These are phyloP conservation scores for Ceratocystis cubensis DNA, from an alignment of 2,329 filamentous ascomycete species.

Conservation along the genomic window DNA sequence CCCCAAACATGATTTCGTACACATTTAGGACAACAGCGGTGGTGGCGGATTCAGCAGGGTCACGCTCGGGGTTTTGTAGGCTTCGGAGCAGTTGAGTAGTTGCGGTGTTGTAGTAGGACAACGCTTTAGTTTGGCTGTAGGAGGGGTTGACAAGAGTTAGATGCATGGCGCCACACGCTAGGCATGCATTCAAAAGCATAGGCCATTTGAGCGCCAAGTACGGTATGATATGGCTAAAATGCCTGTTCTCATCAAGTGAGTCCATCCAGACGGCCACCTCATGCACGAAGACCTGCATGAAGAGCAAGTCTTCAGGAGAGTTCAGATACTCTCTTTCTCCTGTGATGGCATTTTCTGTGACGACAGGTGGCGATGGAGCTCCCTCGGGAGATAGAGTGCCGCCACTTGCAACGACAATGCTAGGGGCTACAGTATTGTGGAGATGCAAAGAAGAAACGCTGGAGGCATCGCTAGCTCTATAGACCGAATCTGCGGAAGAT, in stretches of 20 bases:
- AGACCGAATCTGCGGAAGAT: constrained; percentile 4
- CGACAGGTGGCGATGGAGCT: constrained; percentile 32
- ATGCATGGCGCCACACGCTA: constrained; percentile 80
- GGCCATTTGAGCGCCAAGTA: constrained; percentile 70
- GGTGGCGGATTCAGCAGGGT: constrained; percentile 51
- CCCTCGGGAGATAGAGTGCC: constrained; percentile 25
- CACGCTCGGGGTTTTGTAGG: constrained; percentile 68
- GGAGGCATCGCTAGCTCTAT: constrained; percentile 30
- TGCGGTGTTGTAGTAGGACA: constrained; percentile 75
- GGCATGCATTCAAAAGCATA: constrained; percentile 77
- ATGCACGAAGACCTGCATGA: constrained; percentile 85
- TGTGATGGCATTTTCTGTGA: constrained; percentile 27
- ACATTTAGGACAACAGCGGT: constrained; percentile 82
- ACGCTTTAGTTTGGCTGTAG: constrained; percentile 47
- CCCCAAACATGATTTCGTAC: constrained; percentile 84
- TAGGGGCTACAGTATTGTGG: constrained; percentile 25
- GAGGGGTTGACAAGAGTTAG: constrained; percentile 54
- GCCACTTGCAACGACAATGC: constrained; percentile 18
- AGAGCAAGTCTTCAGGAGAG: constrained; percentile 65
- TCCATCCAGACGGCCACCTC: constrained; percentile 94
- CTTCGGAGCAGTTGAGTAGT: constrained; percentile 64
- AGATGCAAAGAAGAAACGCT: constrained; percentile 31
- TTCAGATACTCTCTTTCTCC: constrained; percentile 51
- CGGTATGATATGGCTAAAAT: constrained; percentile 76
- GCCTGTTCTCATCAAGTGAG: constrained; percentile 69